Conservation (phyloP, 805 yeast genomes). For the Schizosaccharomyces octosporus region DNA sequence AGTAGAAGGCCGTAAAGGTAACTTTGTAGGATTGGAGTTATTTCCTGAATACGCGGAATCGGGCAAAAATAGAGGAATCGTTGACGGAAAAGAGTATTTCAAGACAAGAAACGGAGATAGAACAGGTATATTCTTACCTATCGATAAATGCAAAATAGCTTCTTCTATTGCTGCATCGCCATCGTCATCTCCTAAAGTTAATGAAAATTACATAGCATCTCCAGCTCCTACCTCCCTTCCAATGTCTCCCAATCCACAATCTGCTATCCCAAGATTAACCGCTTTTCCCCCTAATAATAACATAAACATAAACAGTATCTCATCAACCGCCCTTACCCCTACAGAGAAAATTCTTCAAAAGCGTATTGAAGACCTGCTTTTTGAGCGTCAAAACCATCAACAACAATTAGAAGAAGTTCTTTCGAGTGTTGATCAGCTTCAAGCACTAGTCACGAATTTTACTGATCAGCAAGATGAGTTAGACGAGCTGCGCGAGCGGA, state of each 20-base stretch:
- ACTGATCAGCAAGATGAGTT: background rate
- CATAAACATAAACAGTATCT: background rate
- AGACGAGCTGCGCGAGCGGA: background rate
- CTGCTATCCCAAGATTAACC: background rate
- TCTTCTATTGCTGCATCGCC: background rate
- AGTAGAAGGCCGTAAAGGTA: background rate
- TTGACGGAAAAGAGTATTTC: background rate
- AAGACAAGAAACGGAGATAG: background rate
- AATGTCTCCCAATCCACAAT: background rate
- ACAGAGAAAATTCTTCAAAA: background rate
- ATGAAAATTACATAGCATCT: background rate
- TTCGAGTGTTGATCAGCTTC: background rate
- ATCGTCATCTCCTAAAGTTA: background rate
- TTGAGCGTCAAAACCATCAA: background rate
- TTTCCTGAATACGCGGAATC: background rate
- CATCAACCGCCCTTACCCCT: background rate
- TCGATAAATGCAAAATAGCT: background rate
- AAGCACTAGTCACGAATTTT: background rate
- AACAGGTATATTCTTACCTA: background rate
- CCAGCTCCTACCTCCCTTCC: background rate
- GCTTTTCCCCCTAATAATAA: background rate
- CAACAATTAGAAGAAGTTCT: background rate
- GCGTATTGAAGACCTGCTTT: background rate
- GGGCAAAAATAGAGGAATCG: background rate
- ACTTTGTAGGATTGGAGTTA: background rate